A percentile compares a stretch with the other conserved stretches of the same genome.
phyloP scores from a whole-genome alignment of 495 filamentous ascomycete species.

The Annulohypoxylon stygium region DNA sequence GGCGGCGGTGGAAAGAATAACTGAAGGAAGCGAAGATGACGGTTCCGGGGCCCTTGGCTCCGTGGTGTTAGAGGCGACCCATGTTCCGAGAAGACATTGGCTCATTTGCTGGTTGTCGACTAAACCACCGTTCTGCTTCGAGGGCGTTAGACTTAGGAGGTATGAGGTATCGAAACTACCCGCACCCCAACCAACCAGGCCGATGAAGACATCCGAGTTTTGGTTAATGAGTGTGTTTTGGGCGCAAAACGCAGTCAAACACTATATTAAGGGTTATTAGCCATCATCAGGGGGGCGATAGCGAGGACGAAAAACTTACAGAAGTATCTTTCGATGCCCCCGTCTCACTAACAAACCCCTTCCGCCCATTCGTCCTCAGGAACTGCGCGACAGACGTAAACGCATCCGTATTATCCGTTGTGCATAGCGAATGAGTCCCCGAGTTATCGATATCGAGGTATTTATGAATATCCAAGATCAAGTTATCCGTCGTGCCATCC shows the following conservation, averaged over 20 bases:
- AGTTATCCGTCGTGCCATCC: constrained; percentile 64
- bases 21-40: constrained; percentile 9
- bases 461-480: constrained; percentile 66
- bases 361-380: constrained; percentile 62
- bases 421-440: constrained; percentile 66
- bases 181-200: constrained; percentile 64
- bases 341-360: constrained; percentile 67
- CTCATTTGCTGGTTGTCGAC: constrained; percentile 58
- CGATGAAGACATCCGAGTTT: constrained; percentile 66
- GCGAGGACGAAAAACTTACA: constrained; percentile 38
- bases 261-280: constrained; percentile 41
- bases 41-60: constrained; percentile 10
- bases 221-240: constrained; percentile 62
- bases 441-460: constrained; percentile 71
- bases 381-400: constrained; percentile 64
- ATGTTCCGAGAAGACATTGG: constrained; percentile 54
- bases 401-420: constrained; percentile 64
- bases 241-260: constrained; percentile 59
- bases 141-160: constrained; percentile 61
- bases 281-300: neutral
- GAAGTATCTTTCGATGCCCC: constrained; percentile 59
- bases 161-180: constrained; percentile 63
- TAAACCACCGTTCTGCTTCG: constrained; percentile 53
- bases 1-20: neutral
- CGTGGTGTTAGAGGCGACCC: constrained; percentile 41